These are phyloP conservation scores for Gypsophila paniculata DNA, from an alignment of 179 eudicot species.

Conservation along the genomic window DNA sequence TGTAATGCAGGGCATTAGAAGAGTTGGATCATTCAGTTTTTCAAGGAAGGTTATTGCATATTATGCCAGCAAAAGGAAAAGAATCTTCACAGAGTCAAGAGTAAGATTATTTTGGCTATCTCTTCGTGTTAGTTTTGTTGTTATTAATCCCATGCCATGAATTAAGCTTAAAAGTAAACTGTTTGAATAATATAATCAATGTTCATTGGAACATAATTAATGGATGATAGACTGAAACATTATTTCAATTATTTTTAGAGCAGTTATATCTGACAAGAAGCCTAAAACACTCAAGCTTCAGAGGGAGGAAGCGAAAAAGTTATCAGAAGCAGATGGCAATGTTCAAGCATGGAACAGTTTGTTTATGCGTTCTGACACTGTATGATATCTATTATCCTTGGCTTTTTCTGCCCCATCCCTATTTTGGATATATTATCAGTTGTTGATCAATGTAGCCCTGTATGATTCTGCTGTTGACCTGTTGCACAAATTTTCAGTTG, in stretches of 20 bases:
- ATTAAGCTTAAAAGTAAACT: neutral
- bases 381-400: slow-evolving; percentile 30
- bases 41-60: slow-evolving; percentile 85
- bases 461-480: neutral
- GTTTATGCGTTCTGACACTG: slow-evolving; percentile 92
- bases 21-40: slow-evolving; percentile 71
- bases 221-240: slow-evolving; percentile 8
- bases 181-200: neutral
- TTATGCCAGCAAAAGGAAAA: slow-evolving; percentile 70
- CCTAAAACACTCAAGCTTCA: slow-evolving; percentile 63
- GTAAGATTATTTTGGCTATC: slow-evolving; percentile 40
- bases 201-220: neutral
- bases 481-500: neutral
- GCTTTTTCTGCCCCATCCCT: neutral
- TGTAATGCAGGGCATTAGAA: slow-evolving; percentile 64
- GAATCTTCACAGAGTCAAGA: slow-evolving; percentile 42
- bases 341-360: slow-evolving; percentile 90
- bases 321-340: slow-evolving; percentile 78
- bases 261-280: slow-evolving; percentile 28
- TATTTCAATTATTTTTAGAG: slow-evolving; percentile 29
- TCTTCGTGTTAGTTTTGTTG: slow-evolving; percentile 16
- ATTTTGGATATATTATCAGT: neutral
- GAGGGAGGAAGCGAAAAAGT: slow-evolving; percentile 67
- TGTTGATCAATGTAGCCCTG: neutral
- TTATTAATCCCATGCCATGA: slow-evolving; percentile 8